Base-by-base conservation (phyloP, 2,329 filamentous ascomycete genomes). In the Mycocentrospora acerina region DNA sequence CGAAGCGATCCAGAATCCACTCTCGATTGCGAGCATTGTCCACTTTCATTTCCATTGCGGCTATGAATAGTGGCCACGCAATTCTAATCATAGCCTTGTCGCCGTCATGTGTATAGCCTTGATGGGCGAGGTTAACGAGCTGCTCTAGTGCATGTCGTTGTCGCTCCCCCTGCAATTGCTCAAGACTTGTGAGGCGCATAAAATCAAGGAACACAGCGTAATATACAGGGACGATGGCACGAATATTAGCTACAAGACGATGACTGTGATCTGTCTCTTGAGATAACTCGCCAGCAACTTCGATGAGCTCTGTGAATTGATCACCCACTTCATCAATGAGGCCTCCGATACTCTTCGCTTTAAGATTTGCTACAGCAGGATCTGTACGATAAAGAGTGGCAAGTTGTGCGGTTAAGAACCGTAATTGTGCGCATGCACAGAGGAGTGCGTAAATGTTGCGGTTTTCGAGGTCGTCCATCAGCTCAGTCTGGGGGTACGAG, bases 381-480 rank as follows among this genome's bases (percentile, higher is more conserved):
- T 49, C 40, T 9, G 35, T 37, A 5, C 36, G 45, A 36, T 47
- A 48, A 13, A 51, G 10, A 7, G 34, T 41, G 13, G 54, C 51
- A 4, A 68, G 50, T 29, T 60, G 49, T n/a, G 66, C 59, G 8
- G 61, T 59, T 46, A 46, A 55, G 28, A 54, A 65, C 1, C 66
- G 57, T 3, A 67, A 45, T 40, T 67, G 63, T 25, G 52, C 51
- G 31, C 55, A 57, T 22, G 54, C 55, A 6, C 57, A 58, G 12
- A 62, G 47, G 16, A 69, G 46, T 8, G 52, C 51, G 19, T 61
- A 67, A 3, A 65, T 50, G 24, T 55, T 62, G 14, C 62, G 53
- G 27, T 68, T 68, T 40, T 69, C 63, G 4, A 66, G 47, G 15
- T 68, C 66, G 26, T 68, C 66, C 1, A 67, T 37, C 13, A 68